These are phyloP conservation scores for Russula sp. DNA, from an alignment of 768 basidiomycete species.

Conservation along the genomic window DNA sequence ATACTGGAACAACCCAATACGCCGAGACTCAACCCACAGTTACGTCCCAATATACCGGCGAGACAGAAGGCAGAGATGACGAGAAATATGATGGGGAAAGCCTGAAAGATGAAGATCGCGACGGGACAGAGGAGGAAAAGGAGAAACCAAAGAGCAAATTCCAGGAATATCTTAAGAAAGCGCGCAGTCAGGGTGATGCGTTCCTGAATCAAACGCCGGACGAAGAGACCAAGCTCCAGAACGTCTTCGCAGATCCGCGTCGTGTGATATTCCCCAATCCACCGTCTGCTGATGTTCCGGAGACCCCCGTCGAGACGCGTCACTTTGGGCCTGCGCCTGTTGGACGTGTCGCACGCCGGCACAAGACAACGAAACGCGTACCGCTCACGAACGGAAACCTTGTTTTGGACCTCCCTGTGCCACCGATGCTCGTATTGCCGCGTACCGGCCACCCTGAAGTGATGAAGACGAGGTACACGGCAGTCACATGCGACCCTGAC, in stretches of 20 bases:
- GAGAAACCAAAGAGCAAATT: conserved; percentile 24
- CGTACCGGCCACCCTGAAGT: conserved; percentile 70
- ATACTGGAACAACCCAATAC: conserved; percentile 39
- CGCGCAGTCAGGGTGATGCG: conserved; percentile 12
- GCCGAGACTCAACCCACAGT: conserved; percentile 16
- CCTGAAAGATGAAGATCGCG: conserved; percentile 18
- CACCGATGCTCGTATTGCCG: conserved; percentile 77
- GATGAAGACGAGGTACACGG: conserved; percentile 73
- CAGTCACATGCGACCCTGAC: conserved; percentile 92
- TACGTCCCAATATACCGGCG: conserved; percentile 12
- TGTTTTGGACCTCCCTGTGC: conserved; percentile 80
- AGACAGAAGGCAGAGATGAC: not conserved
- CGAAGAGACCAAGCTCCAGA: conserved; percentile 28
- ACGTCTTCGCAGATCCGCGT: conserved; percentile 26
- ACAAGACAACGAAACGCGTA: conserved; percentile 74
- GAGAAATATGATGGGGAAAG: not conserved
- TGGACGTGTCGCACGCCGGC: conserved; percentile 72
- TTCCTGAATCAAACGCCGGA: conserved; percentile 40
- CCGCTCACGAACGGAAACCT: conserved; percentile 85
- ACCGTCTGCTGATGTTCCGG: conserved; percentile 40
- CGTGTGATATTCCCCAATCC: conserved; percentile 25
- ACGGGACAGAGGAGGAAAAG: conserved; percentile 31
- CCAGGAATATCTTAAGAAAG: conserved; percentile 16
- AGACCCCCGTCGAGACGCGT: conserved; percentile 55
- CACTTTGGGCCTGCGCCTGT: conserved; percentile 88